Percentiles rank a stretch among this genome's conserved stretches.
Conservation (phyloP, 768 basidiomycete species). For the Suillus ampliporus region DNA sequence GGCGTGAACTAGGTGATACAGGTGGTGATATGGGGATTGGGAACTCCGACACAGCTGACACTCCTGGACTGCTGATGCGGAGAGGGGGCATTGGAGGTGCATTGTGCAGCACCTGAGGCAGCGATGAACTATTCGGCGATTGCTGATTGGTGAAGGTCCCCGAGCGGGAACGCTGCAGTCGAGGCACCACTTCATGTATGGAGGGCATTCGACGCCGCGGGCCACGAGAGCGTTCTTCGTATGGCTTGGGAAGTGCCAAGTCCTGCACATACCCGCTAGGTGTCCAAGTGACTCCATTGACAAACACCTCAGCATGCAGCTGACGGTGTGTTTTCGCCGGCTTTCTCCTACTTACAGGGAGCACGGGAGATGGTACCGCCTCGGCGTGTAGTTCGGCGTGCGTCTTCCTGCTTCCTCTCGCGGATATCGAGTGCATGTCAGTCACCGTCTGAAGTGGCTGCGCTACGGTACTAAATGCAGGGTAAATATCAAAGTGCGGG, state of each 20-base stretch:
- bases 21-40: conserved; percentile 21
- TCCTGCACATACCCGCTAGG: conserved; percentile 34
- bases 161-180: conserved; percentile 22
- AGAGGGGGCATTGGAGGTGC: conserved; percentile 19
- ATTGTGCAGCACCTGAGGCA: conserved; percentile 3
- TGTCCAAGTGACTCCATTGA: conserved; percentile 31
- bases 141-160: conserved; percentile 18
- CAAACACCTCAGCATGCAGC: conserved; percentile 41
- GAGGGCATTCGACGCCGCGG: conserved; percentile 5
- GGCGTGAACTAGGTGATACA: conserved; percentile 23
- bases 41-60: conserved; percentile 26
- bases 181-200: conserved; percentile 1
- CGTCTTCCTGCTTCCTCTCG: conserved; percentile 23
- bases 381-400: conserved; percentile 27
- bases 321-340: conserved; percentile 40
- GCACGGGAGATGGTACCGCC: conserved; percentile 13
- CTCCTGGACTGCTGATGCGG: conserved; percentile 24
- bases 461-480: conserved; percentile 1
- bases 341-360: conserved; percentile 9
- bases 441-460: conserved; percentile 3
- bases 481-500: conserved; percentile 33
- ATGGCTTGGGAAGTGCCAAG: conserved; percentile 11
- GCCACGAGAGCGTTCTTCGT: conserved; percentile 9
- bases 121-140: conserved; percentile 11
- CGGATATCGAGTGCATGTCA: conserved; percentile 2